Base-by-base conservation (phyloP, 495 filamentous ascomycete genomes). In the Penicillium bovifimosum region DNA sequence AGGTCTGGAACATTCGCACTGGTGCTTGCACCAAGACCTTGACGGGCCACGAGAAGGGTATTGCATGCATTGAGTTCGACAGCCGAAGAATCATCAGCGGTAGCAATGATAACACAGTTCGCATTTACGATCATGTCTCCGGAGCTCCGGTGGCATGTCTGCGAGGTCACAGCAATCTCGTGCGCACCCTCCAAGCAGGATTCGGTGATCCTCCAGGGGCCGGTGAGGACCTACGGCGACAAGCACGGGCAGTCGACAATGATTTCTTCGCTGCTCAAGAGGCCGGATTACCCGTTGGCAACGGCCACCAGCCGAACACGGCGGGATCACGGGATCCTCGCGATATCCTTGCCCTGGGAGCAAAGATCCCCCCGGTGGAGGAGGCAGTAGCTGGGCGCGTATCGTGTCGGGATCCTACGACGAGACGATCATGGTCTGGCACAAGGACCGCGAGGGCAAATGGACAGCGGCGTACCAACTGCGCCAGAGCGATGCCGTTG, bases 361-460 rank as follows among this genome's bases (percentile, higher is more conserved):
- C 90, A 2, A 88, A 84, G 54, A 76, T 96, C 9, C 91, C 91
- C 91, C 91, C 2, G 91, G 90, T 26, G 91, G 91, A 13, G 91
- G 91, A 17, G 90, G 91, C 13, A 88, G 89, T 61, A 76, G 76
- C 54, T 92, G 92, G 77, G 86, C 84, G 20, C 80, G 90, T 14
- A 97, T 98, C 52, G 88, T 98, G 16, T 95, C 89, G 11, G 93
- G 93, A 18, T 95, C 89, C 6, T 98, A 98, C 59, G 93, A 98
- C 58, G 90, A 96, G 70, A 88, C 82, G 33, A 88, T 98, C 51
- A 87, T 96, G 55, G 88, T 98, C 43, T 98, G 93, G 93, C 86
- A 86, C 53, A 84, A 88, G 42, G 86, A 91, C 50, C 77, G 77
- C 20, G 82, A 95, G 56, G 91, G 90, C 3, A 76, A 82, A 29